phyloP scores from a whole-genome alignment of 306 rosid genomes.

The Dryas alaskensis region DNA sequence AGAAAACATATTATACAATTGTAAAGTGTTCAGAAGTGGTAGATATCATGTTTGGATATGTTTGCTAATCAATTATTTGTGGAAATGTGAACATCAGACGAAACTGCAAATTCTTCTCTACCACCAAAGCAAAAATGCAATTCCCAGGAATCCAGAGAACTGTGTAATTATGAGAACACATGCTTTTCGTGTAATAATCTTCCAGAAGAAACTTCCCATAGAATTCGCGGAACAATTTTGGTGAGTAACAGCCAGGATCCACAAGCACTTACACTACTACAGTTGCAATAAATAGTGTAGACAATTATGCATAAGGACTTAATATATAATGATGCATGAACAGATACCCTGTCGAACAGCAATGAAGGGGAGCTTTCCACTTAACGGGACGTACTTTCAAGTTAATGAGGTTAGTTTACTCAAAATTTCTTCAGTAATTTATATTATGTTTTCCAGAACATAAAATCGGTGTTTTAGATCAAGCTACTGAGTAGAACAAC shows the following conservation, averaged over 20 bases:
- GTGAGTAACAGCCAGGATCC: conserved; percentile 31
- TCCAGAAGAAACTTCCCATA: conserved; percentile 31
- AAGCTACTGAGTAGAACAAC: not conserved
- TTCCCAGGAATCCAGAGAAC: conserved; percentile 10
- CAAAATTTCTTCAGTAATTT: not conserved
- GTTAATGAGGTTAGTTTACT: conserved; percentile 57
- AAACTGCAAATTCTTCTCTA: conserved; percentile 24
- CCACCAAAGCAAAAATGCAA: conserved; percentile 13
- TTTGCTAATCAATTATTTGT: not conserved
- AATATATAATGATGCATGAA: conserved; percentile 13
- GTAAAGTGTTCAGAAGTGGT: not conserved
- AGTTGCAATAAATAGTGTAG: not conserved
- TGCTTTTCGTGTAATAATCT: conserved; percentile 20
- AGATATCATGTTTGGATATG: not conserved
- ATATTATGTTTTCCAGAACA: not conserved
- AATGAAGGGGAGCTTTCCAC: conserved; percentile 53
- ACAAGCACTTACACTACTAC: not conserved
- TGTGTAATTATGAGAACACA: conserved; percentile 9
- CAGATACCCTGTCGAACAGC: conserved; percentile 76
- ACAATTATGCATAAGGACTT: not conserved
- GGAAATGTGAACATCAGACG: conserved; percentile 23
- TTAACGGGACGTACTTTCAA: conserved; percentile 82
- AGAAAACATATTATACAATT: not conserved
- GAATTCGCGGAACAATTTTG: conserved; percentile 57
- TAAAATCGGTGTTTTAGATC: not conserved